These are phyloP conservation scores for Lignosus rhinocerotis DNA, from an alignment of 1,284 basidiomycete genomes.

Conservation along the genomic window DNA sequence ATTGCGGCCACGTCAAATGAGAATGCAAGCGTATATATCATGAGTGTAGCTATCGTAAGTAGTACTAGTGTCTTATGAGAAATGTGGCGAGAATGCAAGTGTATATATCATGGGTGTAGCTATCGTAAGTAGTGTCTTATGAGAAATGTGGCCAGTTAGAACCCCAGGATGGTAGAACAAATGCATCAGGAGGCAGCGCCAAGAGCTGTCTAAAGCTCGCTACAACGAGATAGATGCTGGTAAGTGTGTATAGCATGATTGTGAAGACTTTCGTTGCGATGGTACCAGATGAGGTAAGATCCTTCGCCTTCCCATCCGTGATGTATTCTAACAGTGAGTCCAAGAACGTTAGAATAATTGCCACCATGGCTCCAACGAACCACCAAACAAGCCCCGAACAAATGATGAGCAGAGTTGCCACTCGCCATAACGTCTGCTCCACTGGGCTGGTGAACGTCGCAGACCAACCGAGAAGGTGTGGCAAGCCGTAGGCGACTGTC, in stretches of 20 bases:
- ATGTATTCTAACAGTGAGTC: too few relatives aligned
- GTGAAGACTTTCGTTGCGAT: not conserved
- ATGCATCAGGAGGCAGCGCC: not conserved
- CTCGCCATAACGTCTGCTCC: slow-evolving; percentile 5
- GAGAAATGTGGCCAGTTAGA: slow-evolving; percentile 10
- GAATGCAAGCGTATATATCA: too few relatives aligned
- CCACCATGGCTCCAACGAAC: too few relatives aligned
- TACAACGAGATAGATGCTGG: not conserved
- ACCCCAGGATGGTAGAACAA: slow-evolving; percentile 7
- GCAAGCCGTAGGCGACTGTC: slow-evolving; percentile 3
- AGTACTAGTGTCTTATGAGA: too few relatives aligned
- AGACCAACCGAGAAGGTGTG: slow-evolving; percentile 5
- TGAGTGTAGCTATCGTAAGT: too few relatives aligned
- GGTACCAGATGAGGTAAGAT: too few relatives aligned
- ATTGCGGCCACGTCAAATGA: too few relatives aligned
- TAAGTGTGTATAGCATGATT: not conserved
- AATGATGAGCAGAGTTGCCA: not conserved
- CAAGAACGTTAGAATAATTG: too few relatives aligned
- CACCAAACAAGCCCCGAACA: not conserved
- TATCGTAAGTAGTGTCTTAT: too few relatives aligned
- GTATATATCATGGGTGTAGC: too few relatives aligned
- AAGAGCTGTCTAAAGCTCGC: slow-evolving; percentile 6
- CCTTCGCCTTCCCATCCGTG: too few relatives aligned
- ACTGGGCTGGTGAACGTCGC: not conserved
- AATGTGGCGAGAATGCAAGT: too few relatives aligned